Percentiles rank a stretch among this genome's conserved stretches.
Evolutionary conservation across 2,329 filamentous ascomycete species (phyloP).

Genomic region (Arthrobotrys sinensis): DNA sequence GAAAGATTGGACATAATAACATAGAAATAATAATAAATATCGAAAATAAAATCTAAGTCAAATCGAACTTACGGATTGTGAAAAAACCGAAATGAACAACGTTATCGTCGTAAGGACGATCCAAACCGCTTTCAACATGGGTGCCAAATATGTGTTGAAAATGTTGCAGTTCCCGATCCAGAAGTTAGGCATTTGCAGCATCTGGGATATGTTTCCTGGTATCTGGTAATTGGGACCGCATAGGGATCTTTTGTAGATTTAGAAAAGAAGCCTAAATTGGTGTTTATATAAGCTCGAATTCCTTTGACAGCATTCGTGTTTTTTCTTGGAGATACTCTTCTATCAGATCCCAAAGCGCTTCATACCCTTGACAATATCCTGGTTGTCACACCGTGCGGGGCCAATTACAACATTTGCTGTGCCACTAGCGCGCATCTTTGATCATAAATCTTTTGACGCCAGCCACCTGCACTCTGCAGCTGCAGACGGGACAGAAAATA

Average conservation of each 20-base stretch:
- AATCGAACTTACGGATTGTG: conserved; percentile 5
- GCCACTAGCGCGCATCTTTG: background rate
- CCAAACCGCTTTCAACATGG: background rate
- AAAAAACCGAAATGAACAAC: background rate
- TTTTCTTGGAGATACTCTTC: no score
- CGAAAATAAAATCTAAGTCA: background rate
- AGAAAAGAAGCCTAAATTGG: background rate
- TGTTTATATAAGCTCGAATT: background rate
- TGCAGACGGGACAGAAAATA: background rate
- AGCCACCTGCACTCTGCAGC: background rate
- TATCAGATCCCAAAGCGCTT: background rate
- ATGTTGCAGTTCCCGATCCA: background rate
- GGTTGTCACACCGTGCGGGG: background rate
- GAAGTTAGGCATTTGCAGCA: background rate
- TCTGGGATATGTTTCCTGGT: background rate
- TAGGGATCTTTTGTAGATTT: no score
- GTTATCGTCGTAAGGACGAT: background rate
- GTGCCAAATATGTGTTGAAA: conserved; percentile 2
- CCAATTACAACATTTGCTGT: background rate
- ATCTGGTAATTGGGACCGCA: background rate
- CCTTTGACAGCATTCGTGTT: no score
- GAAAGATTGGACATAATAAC: no score
- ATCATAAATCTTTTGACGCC: conserved; percentile 2
- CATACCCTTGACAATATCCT: background rate
- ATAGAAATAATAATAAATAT: no score